Conservation (phyloP, 2,329 filamentous ascomycete genomes). For the Lecanoromycetidae sp. region DNA sequence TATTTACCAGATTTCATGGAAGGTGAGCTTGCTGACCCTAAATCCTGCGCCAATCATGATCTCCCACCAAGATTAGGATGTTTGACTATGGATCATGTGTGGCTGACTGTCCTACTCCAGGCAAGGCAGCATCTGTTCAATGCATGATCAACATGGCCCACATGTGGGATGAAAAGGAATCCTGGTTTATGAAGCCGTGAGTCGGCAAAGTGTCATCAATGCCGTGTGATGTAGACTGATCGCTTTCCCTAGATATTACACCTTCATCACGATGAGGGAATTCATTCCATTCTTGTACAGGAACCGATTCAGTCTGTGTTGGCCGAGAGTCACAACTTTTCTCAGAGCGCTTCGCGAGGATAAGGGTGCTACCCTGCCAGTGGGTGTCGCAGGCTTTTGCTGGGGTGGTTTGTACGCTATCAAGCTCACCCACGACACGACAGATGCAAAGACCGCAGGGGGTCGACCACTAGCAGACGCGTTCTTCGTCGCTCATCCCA, state of each 20-base stretch:
- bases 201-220: background rate
- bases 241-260: background rate
- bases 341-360: slow-evolving; percentile 26
- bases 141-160: background rate
- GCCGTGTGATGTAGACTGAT: background rate
- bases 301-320: slow-evolving; percentile 22
- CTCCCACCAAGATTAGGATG: background rate
- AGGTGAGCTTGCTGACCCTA: slow-evolving; percentile 23
- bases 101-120: background rate
- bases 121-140: background rate
- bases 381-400: slow-evolving; percentile 49
- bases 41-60: background rate
- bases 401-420: slow-evolving; percentile 42
- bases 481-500: slow-evolving; percentile 43
- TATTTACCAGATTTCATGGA: slow-evolving; percentile 48
- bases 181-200: background rate
- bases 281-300: background rate
- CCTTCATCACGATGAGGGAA: background rate
- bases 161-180: background rate
- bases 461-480: slow-evolving; percentile 36
- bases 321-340: slow-evolving; percentile 29
- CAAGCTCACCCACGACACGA: slow-evolving; percentile 22
- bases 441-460: slow-evolving; percentile 29
- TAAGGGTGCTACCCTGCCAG: slow-evolving; percentile 25
- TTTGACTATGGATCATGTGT: background rate